These are phyloP conservation scores for Hypomyces rosellus DNA, from an alignment of 2,329 filamentous ascomycete genomes.

Conservation along the genomic window DNA sequence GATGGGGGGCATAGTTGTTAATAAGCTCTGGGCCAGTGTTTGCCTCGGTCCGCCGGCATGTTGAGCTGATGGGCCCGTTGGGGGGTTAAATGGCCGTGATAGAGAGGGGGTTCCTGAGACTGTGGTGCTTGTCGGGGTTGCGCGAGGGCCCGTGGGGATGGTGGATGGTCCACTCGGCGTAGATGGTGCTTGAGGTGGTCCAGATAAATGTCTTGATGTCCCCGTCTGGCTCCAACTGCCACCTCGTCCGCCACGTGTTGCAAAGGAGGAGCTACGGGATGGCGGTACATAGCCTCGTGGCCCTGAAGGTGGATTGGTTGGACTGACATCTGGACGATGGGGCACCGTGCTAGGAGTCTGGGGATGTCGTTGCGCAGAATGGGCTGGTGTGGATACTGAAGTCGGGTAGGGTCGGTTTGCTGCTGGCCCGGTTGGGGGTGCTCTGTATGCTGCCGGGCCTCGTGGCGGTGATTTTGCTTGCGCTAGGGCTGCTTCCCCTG, in stretches of 20 bases:
- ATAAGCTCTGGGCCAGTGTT: conserved; percentile 46
- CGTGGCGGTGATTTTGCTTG: conserved; percentile 44
- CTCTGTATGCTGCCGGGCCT: conserved; percentile 47
- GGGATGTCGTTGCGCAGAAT: conserved; percentile 27
- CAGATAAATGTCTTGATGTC: conserved; percentile 27
- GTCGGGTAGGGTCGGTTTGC: conserved; percentile 33
- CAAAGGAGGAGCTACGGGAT: conserved; percentile 36
- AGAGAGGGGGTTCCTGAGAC: conserved; percentile 36
- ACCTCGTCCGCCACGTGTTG: conserved; percentile 36
- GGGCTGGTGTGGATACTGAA: conserved; percentile 30
- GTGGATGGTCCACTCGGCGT: conserved; percentile 32
- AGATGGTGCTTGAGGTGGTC: conserved; percentile 33
- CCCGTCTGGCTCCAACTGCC: conserved; percentile 35
- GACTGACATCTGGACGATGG: conserved; percentile 36
- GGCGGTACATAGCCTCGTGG: conserved; percentile 48
- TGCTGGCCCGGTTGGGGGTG: conserved; percentile 40
- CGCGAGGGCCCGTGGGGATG: conserved; percentile 46
- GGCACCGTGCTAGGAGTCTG: conserved; percentile 28
- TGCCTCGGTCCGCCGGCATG: conserved; percentile 32
- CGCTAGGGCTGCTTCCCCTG: conserved; percentile 21
- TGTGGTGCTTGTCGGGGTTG: conserved; percentile 24
- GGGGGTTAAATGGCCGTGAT: conserved; percentile 48
- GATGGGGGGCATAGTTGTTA: conserved; percentile 45
- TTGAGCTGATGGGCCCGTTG: conserved; percentile 46
- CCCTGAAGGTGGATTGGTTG: conserved; percentile 46